Evolutionary conservation across 768 basidiomycete species (phyloP).

Genomic region (Rubroboletus pulcherrimus): DNA sequence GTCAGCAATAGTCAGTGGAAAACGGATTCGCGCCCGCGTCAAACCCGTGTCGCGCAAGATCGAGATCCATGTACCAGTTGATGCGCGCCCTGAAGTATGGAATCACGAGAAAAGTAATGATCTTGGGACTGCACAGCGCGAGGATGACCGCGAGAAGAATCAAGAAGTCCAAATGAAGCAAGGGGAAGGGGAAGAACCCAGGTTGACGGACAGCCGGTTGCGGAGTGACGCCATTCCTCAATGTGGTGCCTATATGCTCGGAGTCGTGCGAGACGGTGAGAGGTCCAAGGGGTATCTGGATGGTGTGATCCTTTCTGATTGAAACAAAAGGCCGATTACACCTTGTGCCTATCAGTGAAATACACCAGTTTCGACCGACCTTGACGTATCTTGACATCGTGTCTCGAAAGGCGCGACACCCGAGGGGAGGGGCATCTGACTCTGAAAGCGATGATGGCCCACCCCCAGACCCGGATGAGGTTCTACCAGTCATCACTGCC

Average conservation of each 20-base stretch:
- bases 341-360: conserved; percentile 73
- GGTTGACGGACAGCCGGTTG: conserved; percentile 66
- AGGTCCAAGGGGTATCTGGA: not conserved
- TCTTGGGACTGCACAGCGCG: conserved; percentile 59
- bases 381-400: conserved; percentile 76
- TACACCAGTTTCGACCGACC: conserved; percentile 79
- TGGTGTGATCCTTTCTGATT: conserved; percentile 9
- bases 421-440: conserved; percentile 46
- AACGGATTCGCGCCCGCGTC: conserved; percentile 69
- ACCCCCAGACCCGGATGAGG: conserved; percentile 77
- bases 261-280: conserved; percentile 69
- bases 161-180: conserved; percentile 50
- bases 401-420: conserved; percentile 58
- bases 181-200: conserved; percentile 52
- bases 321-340: conserved; percentile 57
- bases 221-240: conserved; percentile 69
- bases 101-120: conserved; percentile 66
- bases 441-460: conserved; percentile 78
- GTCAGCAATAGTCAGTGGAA: conserved; percentile 67
- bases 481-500: conserved; percentile 36
- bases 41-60: conserved; percentile 60
- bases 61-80: conserved; percentile 81
- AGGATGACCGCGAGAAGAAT: conserved; percentile 78
- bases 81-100: conserved; percentile 78
- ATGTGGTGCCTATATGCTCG: conserved; percentile 68